These are phyloP conservation scores for Neurospora cerealis DNA, from an alignment of 495 filamentous ascomycete genomes.

Conservation along the genomic window DNA sequence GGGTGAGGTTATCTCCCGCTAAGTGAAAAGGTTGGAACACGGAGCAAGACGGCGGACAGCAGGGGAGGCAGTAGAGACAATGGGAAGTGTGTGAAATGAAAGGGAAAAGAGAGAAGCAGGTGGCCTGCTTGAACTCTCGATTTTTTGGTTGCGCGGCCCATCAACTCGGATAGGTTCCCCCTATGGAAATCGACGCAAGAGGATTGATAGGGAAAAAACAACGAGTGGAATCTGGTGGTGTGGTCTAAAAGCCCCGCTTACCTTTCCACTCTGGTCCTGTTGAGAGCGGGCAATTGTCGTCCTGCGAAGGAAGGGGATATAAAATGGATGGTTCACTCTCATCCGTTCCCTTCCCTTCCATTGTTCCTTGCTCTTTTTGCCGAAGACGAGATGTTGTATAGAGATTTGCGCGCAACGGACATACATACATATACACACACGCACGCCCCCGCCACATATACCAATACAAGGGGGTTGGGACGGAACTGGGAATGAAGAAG, in stretches of 20 bases:
- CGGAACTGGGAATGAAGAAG: background rate
- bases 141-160: background rate
- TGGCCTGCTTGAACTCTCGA: background rate
- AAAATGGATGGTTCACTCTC: background rate
- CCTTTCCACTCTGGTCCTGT: background rate
- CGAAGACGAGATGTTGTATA: background rate
- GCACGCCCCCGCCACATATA: background rate
- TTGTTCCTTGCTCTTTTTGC: background rate
- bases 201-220: background rate
- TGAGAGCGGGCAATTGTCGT: background rate
- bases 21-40: background rate
- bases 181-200: background rate
- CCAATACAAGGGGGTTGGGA: background rate
- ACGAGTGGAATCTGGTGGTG: background rate
- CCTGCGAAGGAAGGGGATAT: background rate
- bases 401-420: background rate
- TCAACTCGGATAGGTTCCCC: background rate
- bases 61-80: background rate
- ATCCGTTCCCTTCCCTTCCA: background rate
- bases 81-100: background rate
- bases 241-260: background rate
- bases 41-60: background rate
- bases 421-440: background rate
- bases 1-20: constrained; percentile 69
- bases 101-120: background rate